Evolutionary conservation across 2,329 filamentous ascomycete species (phyloP).

Genomic region (Exophiala calicioides): DNA sequence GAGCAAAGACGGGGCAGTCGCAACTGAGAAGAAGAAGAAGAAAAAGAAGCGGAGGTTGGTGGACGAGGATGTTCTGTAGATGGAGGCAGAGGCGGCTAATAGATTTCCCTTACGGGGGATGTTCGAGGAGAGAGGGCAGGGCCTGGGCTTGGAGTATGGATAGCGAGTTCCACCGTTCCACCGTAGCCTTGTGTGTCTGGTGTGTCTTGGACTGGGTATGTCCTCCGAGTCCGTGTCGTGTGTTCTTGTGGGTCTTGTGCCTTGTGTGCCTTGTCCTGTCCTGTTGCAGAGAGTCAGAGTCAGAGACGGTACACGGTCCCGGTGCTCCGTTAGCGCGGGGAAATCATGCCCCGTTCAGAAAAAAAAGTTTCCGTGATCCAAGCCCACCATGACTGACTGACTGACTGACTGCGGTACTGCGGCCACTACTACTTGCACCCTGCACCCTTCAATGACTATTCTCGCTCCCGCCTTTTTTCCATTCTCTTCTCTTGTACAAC

Average conservation of each 20-base stretch:
- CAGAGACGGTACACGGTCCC: too few species aligned
- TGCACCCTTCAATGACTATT: background rate
- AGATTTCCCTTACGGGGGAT: background rate
- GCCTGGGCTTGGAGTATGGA: background rate
- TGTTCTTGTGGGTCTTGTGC: too few species aligned
- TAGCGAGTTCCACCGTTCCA: too few species aligned
- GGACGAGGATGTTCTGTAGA: slow-evolving; percentile 15
- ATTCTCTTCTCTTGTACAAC: background rate
- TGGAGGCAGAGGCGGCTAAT: slow-evolving; percentile 1
- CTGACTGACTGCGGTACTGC: too few species aligned
- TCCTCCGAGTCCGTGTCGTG: too few species aligned
- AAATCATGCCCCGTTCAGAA: background rate
- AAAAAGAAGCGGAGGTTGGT: slow-evolving; percentile 22
- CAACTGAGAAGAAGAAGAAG: slow-evolving; percentile 25
- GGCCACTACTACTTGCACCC: too few species aligned
- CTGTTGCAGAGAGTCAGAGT: too few species aligned
- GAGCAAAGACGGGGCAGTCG: slow-evolving; percentile 1
- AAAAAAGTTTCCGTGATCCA: slow-evolving; percentile 1
- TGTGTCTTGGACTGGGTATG: too few species aligned
- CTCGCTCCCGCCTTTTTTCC: background rate
- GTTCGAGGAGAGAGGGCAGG: background rate
- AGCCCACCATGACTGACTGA: too few species aligned
- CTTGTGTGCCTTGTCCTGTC: too few species aligned
- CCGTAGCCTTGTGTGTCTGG: background rate
- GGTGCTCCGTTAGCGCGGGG: background rate